phyloP scores from a whole-genome alignment of 2,329 filamentous ascomycete species.

The Orbilia oligospora region DNA sequence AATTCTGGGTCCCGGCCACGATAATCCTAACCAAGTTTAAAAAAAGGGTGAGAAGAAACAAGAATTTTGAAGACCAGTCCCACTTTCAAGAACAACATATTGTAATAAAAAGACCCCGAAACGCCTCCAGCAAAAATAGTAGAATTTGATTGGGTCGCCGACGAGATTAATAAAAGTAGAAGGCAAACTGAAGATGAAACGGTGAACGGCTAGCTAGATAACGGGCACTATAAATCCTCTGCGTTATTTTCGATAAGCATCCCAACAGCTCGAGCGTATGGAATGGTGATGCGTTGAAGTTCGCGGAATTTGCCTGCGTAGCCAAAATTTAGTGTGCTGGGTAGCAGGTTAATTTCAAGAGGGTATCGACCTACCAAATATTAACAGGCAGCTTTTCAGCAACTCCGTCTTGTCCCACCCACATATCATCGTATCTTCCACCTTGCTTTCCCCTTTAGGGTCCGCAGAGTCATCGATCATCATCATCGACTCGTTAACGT shows the following conservation, averaged over 20 bases:
- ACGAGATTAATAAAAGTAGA: background rate
- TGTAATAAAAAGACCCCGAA: slow-evolving; percentile 8
- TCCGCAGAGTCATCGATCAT: slow-evolving; percentile 69
- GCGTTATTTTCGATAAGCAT: slow-evolving; percentile 68
- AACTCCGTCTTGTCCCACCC: slow-evolving; percentile 92
- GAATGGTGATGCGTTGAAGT: slow-evolving; percentile 92
- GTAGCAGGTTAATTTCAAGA: background rate
- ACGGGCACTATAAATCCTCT: slow-evolving; percentile 34
- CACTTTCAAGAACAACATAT: background rate
- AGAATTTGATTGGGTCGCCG: background rate
- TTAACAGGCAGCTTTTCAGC: slow-evolving; percentile 89
- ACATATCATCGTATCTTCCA: slow-evolving; percentile 78
- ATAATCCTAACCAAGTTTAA: background rate
- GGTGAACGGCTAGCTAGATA: background rate
- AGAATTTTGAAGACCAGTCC: background rate
- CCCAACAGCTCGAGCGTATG: slow-evolving; percentile 87
- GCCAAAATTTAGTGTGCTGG: slow-evolving; percentile 64
- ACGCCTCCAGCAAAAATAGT: slow-evolving; percentile 9
- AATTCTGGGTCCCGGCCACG: background rate
- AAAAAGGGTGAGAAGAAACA: background rate
- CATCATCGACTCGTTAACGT: slow-evolving; percentile 73
- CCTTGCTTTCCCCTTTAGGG: slow-evolving; percentile 68
- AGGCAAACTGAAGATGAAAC: background rate
- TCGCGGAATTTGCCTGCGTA: slow-evolving; percentile 89
- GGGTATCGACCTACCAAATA: slow-evolving; percentile 78